These are phyloP conservation scores for Craterostigma plantagineum DNA, from an alignment of 257 asterid species.

Conservation along the genomic window DNA sequence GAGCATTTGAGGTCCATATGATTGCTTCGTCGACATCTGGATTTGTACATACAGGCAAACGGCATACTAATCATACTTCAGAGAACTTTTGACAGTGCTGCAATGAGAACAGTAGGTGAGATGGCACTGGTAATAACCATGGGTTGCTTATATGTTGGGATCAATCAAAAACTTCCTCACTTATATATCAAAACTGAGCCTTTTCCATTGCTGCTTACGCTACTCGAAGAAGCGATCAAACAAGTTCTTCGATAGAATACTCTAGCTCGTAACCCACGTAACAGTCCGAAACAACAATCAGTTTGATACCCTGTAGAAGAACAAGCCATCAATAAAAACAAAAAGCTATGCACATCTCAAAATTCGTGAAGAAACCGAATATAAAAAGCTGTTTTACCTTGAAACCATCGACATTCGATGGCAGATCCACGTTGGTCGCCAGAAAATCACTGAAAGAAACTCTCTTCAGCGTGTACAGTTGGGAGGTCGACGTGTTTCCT, in stretches of 20 bases:
- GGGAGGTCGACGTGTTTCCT: slow-evolving; percentile 50
- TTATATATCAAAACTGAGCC: too few relatives aligned
- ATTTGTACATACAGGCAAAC: too few relatives aligned
- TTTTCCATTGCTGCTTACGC: not conserved
- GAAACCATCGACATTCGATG: slow-evolving; percentile 29
- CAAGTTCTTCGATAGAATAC: slow-evolving; percentile 23
- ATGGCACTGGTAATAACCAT: too few relatives aligned
- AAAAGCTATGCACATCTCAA: not conserved
- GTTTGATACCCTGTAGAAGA: slow-evolving; percentile 52
- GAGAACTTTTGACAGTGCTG: too few relatives aligned
- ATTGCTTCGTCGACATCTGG: too few relatives aligned
- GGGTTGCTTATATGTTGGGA: too few relatives aligned
- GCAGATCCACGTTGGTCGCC: slow-evolving; percentile 48
- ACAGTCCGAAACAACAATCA: slow-evolving; percentile 66
- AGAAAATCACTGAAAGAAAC: slow-evolving; percentile 45
- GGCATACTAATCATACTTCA: too few relatives aligned
- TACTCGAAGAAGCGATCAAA: slow-evolving; percentile 8
- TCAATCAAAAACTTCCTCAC: too few relatives aligned
- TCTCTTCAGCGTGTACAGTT: slow-evolving; percentile 63
- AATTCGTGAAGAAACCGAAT: not conserved
- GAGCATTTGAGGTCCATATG: too few relatives aligned
- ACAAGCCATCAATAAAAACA: not conserved
- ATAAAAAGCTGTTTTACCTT: slow-evolving; percentile 29
- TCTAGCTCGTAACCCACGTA: slow-evolving; percentile 66
- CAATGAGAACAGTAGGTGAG: too few relatives aligned